Percentiles rank a stretch among this genome's conserved stretches.
phyloP scores from a whole-genome alignment of 2,329 filamentous ascomycete species.

The Aspergillus tamarii region DNA sequence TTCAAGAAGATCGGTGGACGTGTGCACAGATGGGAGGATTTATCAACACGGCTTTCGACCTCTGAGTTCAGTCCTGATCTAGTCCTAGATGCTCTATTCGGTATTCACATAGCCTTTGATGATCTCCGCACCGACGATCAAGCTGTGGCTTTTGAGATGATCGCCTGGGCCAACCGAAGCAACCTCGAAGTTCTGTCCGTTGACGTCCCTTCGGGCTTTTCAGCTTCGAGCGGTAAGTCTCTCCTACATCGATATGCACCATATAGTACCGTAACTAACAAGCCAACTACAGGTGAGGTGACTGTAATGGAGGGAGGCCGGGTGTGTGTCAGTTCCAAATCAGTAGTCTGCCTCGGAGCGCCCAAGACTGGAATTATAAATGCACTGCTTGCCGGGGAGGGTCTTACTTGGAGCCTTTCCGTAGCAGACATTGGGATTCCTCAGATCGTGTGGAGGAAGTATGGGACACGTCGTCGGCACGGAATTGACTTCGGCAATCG shows the following conservation, averaged over 20 bases:
- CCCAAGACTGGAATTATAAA: conserved; percentile 84
- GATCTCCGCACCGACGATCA: conserved; percentile 82
- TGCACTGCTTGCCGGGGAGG: conserved; percentile 67
- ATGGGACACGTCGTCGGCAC: conserved; percentile 76
- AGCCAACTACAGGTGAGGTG: conserved; percentile 49
- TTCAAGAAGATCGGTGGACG: conserved; percentile 82
- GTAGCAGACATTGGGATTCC: conserved; percentile 86
- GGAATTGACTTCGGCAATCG: conserved; percentile 86
- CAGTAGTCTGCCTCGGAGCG: conserved; percentile 82
- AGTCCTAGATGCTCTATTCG: conserved; percentile 86
- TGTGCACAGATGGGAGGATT: conserved; percentile 65
- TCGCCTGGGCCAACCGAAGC: conserved; percentile 90
- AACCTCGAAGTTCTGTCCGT: conserved; percentile 81
- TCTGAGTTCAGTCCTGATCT: conserved; percentile 71
- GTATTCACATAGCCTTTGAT: conserved; percentile 84
- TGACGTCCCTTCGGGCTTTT: conserved; percentile 88
- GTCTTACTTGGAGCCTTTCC: conserved; percentile 70
- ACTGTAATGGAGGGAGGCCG: conserved; percentile 71
- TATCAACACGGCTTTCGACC: conserved; percentile 53
- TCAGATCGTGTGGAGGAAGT: conserved; percentile 81
- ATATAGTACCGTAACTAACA: conserved; percentile 19
- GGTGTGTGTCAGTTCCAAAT: conserved; percentile 78
- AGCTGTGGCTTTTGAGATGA: conserved; percentile 81
- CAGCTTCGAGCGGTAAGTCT: conserved; percentile 72
- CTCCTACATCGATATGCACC: conserved; percentile 49